Evolutionary conservation across 345 rosid species (phyloP), one percentile per base, ranked within the genome.

Genomic region (Salix purpurea): DNA sequence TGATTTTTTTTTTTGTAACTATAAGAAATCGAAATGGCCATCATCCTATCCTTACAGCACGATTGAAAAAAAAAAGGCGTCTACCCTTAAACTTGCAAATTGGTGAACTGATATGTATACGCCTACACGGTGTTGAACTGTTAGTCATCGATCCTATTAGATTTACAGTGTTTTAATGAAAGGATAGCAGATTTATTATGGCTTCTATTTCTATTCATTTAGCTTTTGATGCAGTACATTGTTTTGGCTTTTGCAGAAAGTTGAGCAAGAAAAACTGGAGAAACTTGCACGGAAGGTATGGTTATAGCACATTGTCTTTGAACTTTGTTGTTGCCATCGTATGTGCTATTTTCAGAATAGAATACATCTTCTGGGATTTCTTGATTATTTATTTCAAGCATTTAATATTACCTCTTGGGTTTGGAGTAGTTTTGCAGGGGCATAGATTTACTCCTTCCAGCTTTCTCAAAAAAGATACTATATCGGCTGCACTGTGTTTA

Each of bases 281-380:
- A 94, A 93, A 90, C 83, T 88, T 69, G 98, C 99, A 13, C 86
- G 88, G 74, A 90, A 92, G 98, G 99, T 96, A 87, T 75, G 78
- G 36, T 40, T 2, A 28, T 12, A 6, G 32, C 64, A 16, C 71
- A 1, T 62, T 1, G 40, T 68, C 36, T 65, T 24, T 44, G 28
- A 37, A 24, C 76, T 76, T 65, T 7, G 18, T 69, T 44, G 7
- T 79, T 65, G 13, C 36, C 46, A 30, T 62, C n/a, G 13, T 54
- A 9, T 36, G 24, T 68, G 44, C 44, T 40, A 40, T 40, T 40
- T 9, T 40, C 44, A 40, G 44, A 40, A 40, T 40, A 40, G 44
- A 40, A 40, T 40, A 2, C 44, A 10, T 2, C 44, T 40, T 40
- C 37, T 40, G 4, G 44, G 44, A 2, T 12, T 10, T 0, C 44